Evolutionary conservation across 176 grass and related monocot species (phyloP), one percentile per base, ranked within the genome.

Genomic region (Zoysia japonica): DNA sequence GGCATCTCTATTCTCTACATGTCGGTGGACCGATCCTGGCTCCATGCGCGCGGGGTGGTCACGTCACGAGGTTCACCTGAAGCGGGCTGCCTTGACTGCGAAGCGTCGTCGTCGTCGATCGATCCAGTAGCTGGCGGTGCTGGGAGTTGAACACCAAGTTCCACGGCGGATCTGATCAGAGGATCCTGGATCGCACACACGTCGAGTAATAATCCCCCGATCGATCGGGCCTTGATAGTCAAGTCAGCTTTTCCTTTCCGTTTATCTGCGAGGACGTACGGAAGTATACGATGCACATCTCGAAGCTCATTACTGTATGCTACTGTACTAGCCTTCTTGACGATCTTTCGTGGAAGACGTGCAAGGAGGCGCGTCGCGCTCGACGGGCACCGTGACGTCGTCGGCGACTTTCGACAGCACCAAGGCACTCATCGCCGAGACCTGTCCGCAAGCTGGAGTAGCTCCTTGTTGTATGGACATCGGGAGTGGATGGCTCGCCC

Each of bases 151-250:
- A 76, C 65, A 11, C 72, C 74, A 14, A 53, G 20, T 79, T 50
- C 50, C 83, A 68, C 69, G 38, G 40, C 17, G 51, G 16, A 80
- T 60, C 75, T 6, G 8, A 78, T 76, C 39, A 28, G 28, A 28
- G 28, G 28, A 28, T 4, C 16, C 47, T 6, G 59, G 59, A 77
- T 76, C 35, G 1, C 68, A 53, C 17, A 0, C 62, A 10, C 12
- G 15, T 44, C 57, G 51, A 67, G 57, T 14, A 49, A 14, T 5
- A 28, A 9, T 28, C 7, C 7, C 5, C 38, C 28, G 28, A 28
- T 28, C 2, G 12, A 4, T 57, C 55, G 12, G 50, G 35, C 20
- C 56, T 16, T 47, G 11, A 1, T 0, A 28, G 28, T 28, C 28
- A 28, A 28, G 28, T 28, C 68, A 54, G 15, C 6, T 12, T 49